A percentile compares a stretch with the other conserved stretches of the same genome.
Evolutionary conservation across 2,329 filamentous ascomycete species (phyloP).

Genomic region (Penicillium sp.): DNA sequence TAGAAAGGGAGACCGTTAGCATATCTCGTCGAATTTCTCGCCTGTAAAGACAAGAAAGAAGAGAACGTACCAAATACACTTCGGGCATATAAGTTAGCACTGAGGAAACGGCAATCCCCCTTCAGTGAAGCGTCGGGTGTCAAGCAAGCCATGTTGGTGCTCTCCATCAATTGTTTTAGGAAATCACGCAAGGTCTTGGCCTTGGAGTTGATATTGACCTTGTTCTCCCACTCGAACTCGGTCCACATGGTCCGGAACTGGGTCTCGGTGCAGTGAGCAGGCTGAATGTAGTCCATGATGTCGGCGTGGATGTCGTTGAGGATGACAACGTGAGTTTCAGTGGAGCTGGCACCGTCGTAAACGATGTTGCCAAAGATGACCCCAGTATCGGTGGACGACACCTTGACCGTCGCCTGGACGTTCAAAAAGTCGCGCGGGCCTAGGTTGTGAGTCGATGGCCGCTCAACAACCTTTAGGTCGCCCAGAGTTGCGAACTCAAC

Average conservation of each 20-base stretch:
- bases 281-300: slow-evolving; percentile 99
- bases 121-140: slow-evolving; percentile 95
- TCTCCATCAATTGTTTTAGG: slow-evolving; percentile 90
- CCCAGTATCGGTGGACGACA: slow-evolving; percentile 94
- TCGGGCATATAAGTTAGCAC: slow-evolving; percentile 91
- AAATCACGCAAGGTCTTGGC: slow-evolving; percentile 88
- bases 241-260: slow-evolving; percentile 99
- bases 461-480: slow-evolving; percentile 95
- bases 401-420: slow-evolving; percentile 97
- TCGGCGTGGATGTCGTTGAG: slow-evolving; percentile 97
- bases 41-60: neutral
- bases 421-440: slow-evolving; percentile 96
- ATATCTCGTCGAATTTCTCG: neutral
- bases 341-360: slow-evolving; percentile 89
- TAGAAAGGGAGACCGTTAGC: slow-evolving; percentile 47
- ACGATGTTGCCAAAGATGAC: slow-evolving; percentile 99
- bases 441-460: slow-evolving; percentile 92
- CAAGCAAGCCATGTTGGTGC: slow-evolving; percentile 97
- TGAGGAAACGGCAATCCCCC: slow-evolving; percentile 96
- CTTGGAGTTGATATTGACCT: slow-evolving; percentile 99
- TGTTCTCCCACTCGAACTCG: slow-evolving; percentile 99
- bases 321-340: slow-evolving; percentile 94
- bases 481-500: slow-evolving; percentile 98
- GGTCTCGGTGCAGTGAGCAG: slow-evolving; percentile 91
- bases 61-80: slow-evolving; percentile 87